Percentiles rank a stretch among this genome's conserved stretches.
phyloP scores from a whole-genome alignment of 805 yeast genomes.

The Naumovozyma dairenensis region DNA sequence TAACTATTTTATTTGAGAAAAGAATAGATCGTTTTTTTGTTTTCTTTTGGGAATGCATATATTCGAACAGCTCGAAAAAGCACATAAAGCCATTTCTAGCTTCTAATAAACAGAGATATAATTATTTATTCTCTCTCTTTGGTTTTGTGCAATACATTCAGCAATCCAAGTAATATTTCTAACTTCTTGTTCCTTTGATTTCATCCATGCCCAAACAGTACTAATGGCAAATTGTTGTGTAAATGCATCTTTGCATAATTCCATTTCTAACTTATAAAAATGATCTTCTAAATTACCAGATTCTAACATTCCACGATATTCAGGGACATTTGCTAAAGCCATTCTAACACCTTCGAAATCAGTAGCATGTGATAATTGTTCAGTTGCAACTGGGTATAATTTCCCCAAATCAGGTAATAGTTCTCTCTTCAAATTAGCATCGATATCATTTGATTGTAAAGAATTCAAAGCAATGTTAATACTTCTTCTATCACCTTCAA shows the following conservation, averaged over 20 bases:
- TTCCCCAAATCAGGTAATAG: constrained; percentile 79
- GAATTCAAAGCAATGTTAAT: constrained; percentile 89
- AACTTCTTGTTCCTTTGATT: constrained; percentile 92
- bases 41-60: too few species aligned
- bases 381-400: constrained; percentile 59
- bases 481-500: constrained; percentile 93
- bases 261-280: constrained; percentile 87
- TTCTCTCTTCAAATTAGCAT: constrained; percentile 64
- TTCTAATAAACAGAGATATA: constrained; percentile 77
- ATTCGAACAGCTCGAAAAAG: too few species aligned
- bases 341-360: constrained; percentile 76
- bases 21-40: too few species aligned
- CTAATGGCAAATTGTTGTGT: constrained; percentile 91
- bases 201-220: constrained; percentile 93
- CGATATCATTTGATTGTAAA: constrained; percentile 37
- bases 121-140: constrained; percentile 84
- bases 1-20: too few species aligned
- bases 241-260: constrained; percentile 81
- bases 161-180: constrained; percentile 99
- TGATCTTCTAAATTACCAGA: constrained; percentile 76
- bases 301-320: constrained; percentile 50
- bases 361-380: constrained; percentile 58
- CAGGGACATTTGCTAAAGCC: constrained; percentile 54
- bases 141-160: constrained; percentile 98
- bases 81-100: too few species aligned